Conservation (phyloP, 2,329 filamentous ascomycete genomes). For the Diaporthe sp. region DNA sequence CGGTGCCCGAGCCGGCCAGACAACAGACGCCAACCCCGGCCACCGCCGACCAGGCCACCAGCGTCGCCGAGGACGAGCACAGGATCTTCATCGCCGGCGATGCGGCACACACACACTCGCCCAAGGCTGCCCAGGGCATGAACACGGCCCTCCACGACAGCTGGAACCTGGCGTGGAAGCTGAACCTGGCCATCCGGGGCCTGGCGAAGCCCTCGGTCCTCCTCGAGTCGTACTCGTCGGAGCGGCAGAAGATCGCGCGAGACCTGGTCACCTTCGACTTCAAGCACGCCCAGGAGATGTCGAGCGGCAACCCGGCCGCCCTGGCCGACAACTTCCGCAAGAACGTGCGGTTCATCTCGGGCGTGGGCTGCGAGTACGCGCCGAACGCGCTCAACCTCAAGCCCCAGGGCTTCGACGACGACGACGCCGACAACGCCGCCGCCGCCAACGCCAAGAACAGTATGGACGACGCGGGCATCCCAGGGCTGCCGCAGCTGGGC, state of each 20-base stretch:
- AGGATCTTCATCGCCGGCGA: conserved; percentile 78
- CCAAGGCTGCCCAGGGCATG: conserved; percentile 76
- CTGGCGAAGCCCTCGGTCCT: conserved; percentile 62
- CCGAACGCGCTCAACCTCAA: conserved; percentile 28
- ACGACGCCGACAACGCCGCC: too few relatives aligned
- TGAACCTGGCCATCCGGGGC: conserved; percentile 64
- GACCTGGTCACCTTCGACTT: conserved; percentile 70
- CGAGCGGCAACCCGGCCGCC: conserved; percentile 70
- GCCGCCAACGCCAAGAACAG: neutral
- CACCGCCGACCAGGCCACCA: neutral
- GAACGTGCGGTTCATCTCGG: conserved; percentile 79
- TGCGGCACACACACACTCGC: conserved; percentile 78
- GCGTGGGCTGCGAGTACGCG: conserved; percentile 68
- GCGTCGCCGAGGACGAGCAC: conserved; percentile 44
- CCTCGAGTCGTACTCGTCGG: conserved; percentile 70
- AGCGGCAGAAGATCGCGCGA: conserved; percentile 70
- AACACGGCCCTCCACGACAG: conserved; percentile 72
- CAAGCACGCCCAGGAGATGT: conserved; percentile 67
- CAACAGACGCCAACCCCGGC: conserved; percentile 12
- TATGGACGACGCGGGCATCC: conserved; percentile 19
- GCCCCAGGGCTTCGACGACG: conserved; percentile 8
- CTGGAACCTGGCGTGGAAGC: conserved; percentile 68
- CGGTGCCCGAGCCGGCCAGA: neutral
- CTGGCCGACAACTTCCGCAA: conserved; percentile 76
- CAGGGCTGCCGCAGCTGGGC: conserved; percentile 27